Base-by-base conservation (phyloP, 140 eudicot species). In the Flaveria floridana region DNA sequence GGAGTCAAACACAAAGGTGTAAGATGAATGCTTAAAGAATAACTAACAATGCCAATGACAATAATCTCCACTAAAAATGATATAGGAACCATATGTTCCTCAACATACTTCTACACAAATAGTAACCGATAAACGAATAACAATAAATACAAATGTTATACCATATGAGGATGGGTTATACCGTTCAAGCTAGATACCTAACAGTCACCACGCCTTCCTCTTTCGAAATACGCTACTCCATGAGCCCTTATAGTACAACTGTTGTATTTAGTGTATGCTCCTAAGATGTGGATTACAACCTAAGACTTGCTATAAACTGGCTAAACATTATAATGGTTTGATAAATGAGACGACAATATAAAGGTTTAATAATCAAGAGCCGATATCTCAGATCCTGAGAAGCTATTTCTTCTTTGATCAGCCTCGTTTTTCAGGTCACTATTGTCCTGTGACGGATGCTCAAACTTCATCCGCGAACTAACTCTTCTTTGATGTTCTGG, bases 401-500 rank as follows among this genome's bases (percentile, higher is more conserved):
- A 76, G 71, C 86, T 82, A 42, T 77, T 83, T 71, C 75, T 79
- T 66, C 79, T 89, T 48, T 67, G 81, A 55, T 85, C 88, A 1
- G 30, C 86, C 47, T 83, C 90, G 64, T 65, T 69, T 68, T 73
- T 79, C 46, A 39, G 70, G 68, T 65, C 83, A 66, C 73, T 64
- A 21, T 78, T 73, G 52, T 77, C 74, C 16, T 85, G 77, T 62
- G 79, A 41, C 16, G 79, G 70, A 71, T 80, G 65, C 81, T 84
- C 87, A 64, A 80, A 63, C 71, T 83, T 89, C 76, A 82, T 87
- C 61, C 80, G 85, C 4, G 87, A 79, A 73, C 79, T 81, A 47
- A 78, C 82, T 72, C 86, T 81, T 81, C 88, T 77, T 59, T 83
- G 87, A 71, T 77, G 82, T 68, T 83, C 96, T 89, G 79, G 28